Evolutionary conservation across 2,329 filamentous ascomycete genomes (phyloP).

Genomic region (Arthrobotrys pseudoclavata): DNA sequence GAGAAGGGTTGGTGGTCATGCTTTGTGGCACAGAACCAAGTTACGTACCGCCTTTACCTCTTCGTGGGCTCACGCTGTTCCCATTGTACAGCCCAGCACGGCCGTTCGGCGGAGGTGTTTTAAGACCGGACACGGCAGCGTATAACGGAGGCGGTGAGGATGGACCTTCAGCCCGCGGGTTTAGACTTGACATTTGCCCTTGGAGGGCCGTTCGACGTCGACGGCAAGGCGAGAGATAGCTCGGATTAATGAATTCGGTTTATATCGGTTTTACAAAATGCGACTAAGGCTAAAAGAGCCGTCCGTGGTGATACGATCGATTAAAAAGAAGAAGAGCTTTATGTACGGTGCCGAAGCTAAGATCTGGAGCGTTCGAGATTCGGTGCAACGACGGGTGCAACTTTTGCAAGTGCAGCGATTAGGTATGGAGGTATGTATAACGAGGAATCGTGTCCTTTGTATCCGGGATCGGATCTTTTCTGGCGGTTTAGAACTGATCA

Average conservation of each 20-base stretch:
- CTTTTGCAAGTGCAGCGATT: neutral
- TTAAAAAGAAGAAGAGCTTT: neutral
- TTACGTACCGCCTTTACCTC: constrained; percentile 58
- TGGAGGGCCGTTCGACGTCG: constrained; percentile 55
- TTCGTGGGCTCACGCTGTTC: constrained; percentile 57
- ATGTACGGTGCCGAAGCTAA: neutral
- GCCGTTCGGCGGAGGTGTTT: constrained; percentile 58
- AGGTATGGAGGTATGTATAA: neutral
- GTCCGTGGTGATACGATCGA: constrained; percentile 1
- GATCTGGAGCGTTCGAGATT: constrained; percentile 24
- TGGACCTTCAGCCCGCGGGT: constrained; percentile 59
- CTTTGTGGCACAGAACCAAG: constrained; percentile 38
- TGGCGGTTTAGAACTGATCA: neutral
- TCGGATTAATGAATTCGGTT: constrained; percentile 9
- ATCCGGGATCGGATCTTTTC: neutral
- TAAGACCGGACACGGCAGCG: constrained; percentile 56
- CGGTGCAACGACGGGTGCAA: constrained; percentile 30
- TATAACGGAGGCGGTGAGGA: constrained; percentile 59
- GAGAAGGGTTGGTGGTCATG: constrained; percentile 10
- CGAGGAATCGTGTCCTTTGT: constrained; percentile 3
- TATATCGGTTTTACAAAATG: neutral
- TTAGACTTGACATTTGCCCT: constrained; percentile 59
- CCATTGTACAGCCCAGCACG: constrained; percentile 59
- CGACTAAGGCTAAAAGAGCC: neutral
- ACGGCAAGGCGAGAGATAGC: constrained; percentile 43